phyloP scores from a whole-genome alignment of 345 rosid species.

The Adansonia digitata region DNA sequence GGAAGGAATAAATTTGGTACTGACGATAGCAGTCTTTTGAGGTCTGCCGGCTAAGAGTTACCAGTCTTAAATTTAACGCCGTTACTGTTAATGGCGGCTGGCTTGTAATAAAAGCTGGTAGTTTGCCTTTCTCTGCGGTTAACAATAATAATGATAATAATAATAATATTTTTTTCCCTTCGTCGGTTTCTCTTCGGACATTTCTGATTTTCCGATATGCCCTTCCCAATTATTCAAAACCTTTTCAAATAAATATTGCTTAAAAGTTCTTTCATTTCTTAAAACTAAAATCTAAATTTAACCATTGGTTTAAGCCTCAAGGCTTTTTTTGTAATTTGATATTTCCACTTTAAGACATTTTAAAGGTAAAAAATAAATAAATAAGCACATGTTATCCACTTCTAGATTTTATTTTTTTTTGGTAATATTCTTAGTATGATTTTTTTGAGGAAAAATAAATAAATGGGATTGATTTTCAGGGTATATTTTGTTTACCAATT shows the following conservation, averaged over 20 bases:
- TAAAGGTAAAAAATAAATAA: background rate
- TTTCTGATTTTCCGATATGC: background rate
- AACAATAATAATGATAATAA: background rate
- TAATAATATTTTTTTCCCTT: background rate
- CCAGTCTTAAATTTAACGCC: background rate
- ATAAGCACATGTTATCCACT: slow-evolving; percentile 6
- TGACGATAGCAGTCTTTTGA: background rate
- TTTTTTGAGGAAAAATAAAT: background rate
- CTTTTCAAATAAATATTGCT: background rate
- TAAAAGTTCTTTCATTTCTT: background rate
- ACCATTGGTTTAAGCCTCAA: background rate
- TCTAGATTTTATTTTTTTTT: background rate
- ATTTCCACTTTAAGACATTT: background rate
- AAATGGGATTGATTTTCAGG: background rate
- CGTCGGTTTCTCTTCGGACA: background rate
- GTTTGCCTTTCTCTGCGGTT: background rate
- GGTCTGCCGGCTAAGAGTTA: background rate
- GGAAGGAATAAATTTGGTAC: background rate
- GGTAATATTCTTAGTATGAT: background rate
- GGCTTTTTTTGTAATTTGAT: too few species aligned
- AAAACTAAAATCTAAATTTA: background rate
- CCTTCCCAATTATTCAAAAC: background rate
- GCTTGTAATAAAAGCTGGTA: background rate
- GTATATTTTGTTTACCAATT: background rate
- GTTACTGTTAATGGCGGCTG: slow-evolving; percentile 37